phyloP scores from a whole-genome alignment of 768 basidiomycete genomes.

The Pleurotus platypus region DNA sequence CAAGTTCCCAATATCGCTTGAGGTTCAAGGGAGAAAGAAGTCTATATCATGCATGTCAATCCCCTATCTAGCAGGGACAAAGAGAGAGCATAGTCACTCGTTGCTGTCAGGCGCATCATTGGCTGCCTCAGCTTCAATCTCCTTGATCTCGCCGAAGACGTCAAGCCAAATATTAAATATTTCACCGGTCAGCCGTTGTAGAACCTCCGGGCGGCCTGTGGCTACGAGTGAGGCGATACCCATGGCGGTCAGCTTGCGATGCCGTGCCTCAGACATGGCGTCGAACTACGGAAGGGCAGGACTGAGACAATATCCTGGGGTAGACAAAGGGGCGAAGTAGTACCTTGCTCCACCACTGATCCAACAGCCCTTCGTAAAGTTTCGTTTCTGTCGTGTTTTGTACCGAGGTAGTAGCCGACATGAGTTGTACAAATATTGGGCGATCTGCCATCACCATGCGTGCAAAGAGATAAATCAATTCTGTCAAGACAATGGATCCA shows the following conservation, averaged over 20 bases:
- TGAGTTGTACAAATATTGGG: slow-evolving; percentile 66
- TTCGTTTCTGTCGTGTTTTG: slow-evolving; percentile 45
- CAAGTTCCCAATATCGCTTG: slow-evolving; percentile 67
- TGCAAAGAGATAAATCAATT: slow-evolving; percentile 71
- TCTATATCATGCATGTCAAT: background rate
- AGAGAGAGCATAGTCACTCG: slow-evolving; percentile 19
- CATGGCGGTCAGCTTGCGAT: slow-evolving; percentile 82
- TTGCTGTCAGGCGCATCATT: slow-evolving; percentile 29
- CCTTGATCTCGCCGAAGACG: slow-evolving; percentile 83
- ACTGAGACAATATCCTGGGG: background rate
- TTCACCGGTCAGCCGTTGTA: slow-evolving; percentile 68
- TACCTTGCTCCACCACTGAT: slow-evolving; percentile 84
- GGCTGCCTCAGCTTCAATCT: slow-evolving; percentile 41
- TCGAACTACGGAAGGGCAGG: slow-evolving; percentile 59
- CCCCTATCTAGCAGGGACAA: background rate
- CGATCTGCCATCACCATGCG: slow-evolving; percentile 68
- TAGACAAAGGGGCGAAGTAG: slow-evolving; percentile 16
- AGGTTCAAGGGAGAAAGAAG: slow-evolving; percentile 35
- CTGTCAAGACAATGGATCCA: slow-evolving; percentile 48
- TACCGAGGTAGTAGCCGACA: slow-evolving; percentile 55
- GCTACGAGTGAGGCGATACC: slow-evolving; percentile 75
- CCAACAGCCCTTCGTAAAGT: slow-evolving; percentile 63
- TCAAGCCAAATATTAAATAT: slow-evolving; percentile 87
- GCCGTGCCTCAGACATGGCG: slow-evolving; percentile 81
- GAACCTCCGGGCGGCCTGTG: slow-evolving; percentile 69